phyloP scores from a whole-genome alignment of 306 rosid genomes.

The Dryas drummondii region DNA sequence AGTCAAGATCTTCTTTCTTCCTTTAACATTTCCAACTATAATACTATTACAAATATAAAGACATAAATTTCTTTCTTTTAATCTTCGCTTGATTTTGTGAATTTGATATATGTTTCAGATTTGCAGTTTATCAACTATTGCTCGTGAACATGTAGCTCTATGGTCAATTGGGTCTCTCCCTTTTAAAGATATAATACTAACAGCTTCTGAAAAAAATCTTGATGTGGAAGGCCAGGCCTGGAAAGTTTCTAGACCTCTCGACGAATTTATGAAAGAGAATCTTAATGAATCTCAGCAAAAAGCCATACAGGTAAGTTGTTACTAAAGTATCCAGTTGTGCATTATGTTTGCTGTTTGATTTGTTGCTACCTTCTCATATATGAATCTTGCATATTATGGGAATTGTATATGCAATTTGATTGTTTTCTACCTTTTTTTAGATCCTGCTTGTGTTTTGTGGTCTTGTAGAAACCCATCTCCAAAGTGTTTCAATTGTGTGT shows the following conservation, averaged over 20 bases:
- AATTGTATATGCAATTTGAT: neutral
- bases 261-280: conserved; percentile 60
- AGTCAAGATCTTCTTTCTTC: neutral
- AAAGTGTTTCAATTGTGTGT: neutral
- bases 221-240: conserved; percentile 52
- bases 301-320: conserved; percentile 68
- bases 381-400: neutral
- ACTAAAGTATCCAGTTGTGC: neutral
- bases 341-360: neutral
- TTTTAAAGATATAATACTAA: conserved; percentile 76
- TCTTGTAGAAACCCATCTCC: neutral
- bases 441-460: neutral
- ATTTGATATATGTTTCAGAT: conserved; percentile 49
- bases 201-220: conserved; percentile 46
- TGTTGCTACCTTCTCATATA: neutral
- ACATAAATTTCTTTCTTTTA: neutral
- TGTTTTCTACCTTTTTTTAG: neutral
- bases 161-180: conserved; percentile 61
- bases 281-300: conserved; percentile 78
- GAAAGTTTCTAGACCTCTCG: conserved; percentile 71
- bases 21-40: too few relatives aligned
- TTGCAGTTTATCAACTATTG: conserved; percentile 88
- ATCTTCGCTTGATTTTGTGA: conserved; percentile 4
- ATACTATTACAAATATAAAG: neutral
- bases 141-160: conserved; percentile 77